Evolutionary conservation across 2,329 filamentous ascomycete genomes (phyloP).

Genomic region (Penicillium sp.): DNA sequence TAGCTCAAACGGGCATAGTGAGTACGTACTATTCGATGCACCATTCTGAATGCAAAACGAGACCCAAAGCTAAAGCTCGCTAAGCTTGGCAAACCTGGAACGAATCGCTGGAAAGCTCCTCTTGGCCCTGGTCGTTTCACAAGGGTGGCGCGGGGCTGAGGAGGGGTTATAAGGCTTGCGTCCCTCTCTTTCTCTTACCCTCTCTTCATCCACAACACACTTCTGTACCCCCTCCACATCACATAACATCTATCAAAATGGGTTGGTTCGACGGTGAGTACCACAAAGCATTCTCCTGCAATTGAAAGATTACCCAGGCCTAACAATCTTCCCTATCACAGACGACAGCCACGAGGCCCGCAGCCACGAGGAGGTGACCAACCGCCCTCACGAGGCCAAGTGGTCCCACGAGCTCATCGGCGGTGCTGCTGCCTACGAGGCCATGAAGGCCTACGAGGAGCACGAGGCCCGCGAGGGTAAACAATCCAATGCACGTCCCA

Average conservation of each 20-base stretch:
- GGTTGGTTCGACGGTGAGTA: slow-evolving; percentile 24
- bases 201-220: slow-evolving; percentile 4
- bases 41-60: not conserved
- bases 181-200: not conserved
- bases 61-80: not conserved
- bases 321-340: slow-evolving; percentile 1
- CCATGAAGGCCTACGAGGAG: slow-evolving; percentile 78
- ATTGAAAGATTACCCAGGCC: slow-evolving; percentile 39
- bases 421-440: slow-evolving; percentile 74
- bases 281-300: not conserved
- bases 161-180: slow-evolving; percentile 4
- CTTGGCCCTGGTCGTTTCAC: not conserved
- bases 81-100: slow-evolving; percentile 1
- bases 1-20: not conserved
- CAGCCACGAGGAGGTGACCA: slow-evolving; percentile 36
- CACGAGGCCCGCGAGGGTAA: slow-evolving; percentile 67
- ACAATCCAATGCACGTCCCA: slow-evolving; percentile 12
- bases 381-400: slow-evolving; percentile 55
- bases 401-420: slow-evolving; percentile 73
- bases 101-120: not conserved
- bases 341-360: slow-evolving; percentile 51
- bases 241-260: slow-evolving; percentile 20
- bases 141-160: slow-evolving; percentile 1
- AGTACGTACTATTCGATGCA: not conserved
- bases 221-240: not conserved